phyloP scores from a whole-genome alignment of 768 basidiomycete genomes.

The Mycena galericulata region DNA sequence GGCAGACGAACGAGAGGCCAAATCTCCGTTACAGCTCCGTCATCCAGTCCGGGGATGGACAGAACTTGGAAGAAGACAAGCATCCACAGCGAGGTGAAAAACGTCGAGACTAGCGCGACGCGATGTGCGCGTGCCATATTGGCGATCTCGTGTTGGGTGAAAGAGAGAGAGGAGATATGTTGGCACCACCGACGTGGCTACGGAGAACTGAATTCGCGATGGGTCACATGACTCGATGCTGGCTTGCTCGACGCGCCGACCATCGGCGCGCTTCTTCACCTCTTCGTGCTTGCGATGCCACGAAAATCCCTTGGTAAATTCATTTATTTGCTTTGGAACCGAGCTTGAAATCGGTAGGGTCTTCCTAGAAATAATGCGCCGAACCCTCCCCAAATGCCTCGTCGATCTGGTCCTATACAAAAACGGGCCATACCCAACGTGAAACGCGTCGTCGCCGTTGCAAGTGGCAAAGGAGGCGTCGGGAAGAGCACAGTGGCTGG shows the following conservation, averaged over 20 bases:
- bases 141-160: background rate
- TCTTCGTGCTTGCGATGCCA: slow-evolving; percentile 47
- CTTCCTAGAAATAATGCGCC: slow-evolving; percentile 38
- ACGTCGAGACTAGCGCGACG: slow-evolving; percentile 57
- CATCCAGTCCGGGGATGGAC: slow-evolving; percentile 65
- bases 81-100: slow-evolving; percentile 63
- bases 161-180: background rate
- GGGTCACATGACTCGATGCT: slow-evolving; percentile 17
- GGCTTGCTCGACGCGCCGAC: slow-evolving; percentile 24
- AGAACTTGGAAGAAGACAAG: slow-evolving; percentile 67
- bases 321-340: background rate
- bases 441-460: slow-evolving; percentile 84
- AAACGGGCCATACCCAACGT: slow-evolving; percentile 78
- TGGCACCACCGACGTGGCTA: slow-evolving; percentile 14
- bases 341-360: slow-evolving; percentile 26
- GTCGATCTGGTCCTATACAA: slow-evolving; percentile 62
- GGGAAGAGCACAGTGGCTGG: slow-evolving; percentile 96
- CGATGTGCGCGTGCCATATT: slow-evolving; percentile 74
- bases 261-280: slow-evolving; percentile 36
- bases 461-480: slow-evolving; percentile 95
- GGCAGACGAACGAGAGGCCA: slow-evolving; percentile 59
- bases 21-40: slow-evolving; percentile 58
- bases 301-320: slow-evolving; percentile 68
- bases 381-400: slow-evolving; percentile 64
- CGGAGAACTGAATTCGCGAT: background rate